Conservation (phyloP, 495 filamentous ascomycete species). For the Talaromyces thailandensis region DNA sequence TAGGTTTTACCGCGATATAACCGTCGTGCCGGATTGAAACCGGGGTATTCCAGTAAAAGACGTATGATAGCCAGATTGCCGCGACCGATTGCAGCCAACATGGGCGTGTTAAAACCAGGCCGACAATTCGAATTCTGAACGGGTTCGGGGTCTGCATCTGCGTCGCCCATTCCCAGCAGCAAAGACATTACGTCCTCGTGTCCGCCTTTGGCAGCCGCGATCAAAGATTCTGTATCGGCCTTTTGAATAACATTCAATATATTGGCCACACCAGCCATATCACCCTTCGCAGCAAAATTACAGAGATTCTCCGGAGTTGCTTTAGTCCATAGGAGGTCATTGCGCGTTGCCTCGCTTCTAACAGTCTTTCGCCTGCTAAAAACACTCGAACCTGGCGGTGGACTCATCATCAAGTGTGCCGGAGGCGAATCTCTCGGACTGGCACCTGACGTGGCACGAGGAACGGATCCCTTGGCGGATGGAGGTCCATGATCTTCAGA, state of each 20-base stretch:
- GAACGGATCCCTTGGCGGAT: slow-evolving; percentile 46
- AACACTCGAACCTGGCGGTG: slow-evolving; percentile 28
- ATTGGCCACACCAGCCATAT: slow-evolving; percentile 67
- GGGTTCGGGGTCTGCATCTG: slow-evolving; percentile 72
- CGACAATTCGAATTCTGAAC: slow-evolving; percentile 33
- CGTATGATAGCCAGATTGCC: slow-evolving; percentile 77
- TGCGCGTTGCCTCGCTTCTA: slow-evolving; percentile 50
- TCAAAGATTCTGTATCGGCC: slow-evolving; percentile 76
- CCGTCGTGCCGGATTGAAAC: slow-evolving; percentile 69
- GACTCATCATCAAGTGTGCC: slow-evolving; percentile 33
- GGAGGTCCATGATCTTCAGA: slow-evolving; percentile 52
- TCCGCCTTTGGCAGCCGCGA: slow-evolving; percentile 85
- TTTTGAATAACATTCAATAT: slow-evolving; percentile 68
- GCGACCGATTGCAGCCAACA: slow-evolving; percentile 87
- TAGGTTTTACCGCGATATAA: slow-evolving; percentile 64
- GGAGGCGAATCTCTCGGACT: slow-evolving; percentile 60
- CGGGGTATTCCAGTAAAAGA: slow-evolving; percentile 66
- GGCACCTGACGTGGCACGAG: slow-evolving; percentile 53
- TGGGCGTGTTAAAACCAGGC: slow-evolving; percentile 66
- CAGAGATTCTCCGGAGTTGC: slow-evolving; percentile 61
- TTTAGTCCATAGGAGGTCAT: slow-evolving; percentile 54
- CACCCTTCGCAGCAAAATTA: slow-evolving; percentile 73
- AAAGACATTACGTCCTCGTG: slow-evolving; percentile 81
- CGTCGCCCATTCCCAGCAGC: slow-evolving; percentile 69
- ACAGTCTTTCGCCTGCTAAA: slow-evolving; percentile 43